Percentiles rank a stretch among this genome's conserved stretches.
Conservation (phyloP, 768 basidiomycete species). For the Sarcomyxa edulis region DNA sequence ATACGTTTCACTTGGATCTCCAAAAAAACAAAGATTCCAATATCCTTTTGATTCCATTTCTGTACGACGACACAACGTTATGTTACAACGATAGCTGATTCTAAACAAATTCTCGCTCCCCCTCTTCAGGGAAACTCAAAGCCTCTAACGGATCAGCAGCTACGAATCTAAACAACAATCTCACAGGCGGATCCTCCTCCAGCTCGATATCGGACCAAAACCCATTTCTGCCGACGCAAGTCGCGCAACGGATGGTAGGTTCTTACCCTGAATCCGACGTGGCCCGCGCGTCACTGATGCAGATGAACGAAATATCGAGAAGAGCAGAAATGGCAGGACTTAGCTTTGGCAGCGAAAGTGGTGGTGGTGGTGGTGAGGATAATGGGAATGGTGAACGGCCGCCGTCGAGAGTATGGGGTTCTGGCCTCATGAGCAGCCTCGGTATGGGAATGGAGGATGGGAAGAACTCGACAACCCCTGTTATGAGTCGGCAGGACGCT, state of each 20-base stretch:
- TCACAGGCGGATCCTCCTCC: conserved; percentile 1
- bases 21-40: no score
- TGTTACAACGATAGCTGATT: no score
- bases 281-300: conserved; percentile 63
- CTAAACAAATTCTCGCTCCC: neutral
- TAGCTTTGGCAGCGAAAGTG: conserved; percentile 13
- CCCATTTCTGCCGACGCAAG: conserved; percentile 54
- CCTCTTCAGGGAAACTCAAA: conserved; percentile 6
- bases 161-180: conserved; percentile 5
- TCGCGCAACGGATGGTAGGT: conserved; percentile 41
- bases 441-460: conserved; percentile 7
- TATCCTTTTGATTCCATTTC: no score
- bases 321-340: conserved; percentile 37
- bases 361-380: conserved; percentile 4
- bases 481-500: conserved; percentile 34
- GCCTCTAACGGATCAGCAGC: conserved; percentile 2
- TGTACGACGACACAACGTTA: no score
- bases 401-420: conserved; percentile 14
- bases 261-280: conserved; percentile 50
- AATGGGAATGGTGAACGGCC: conserved; percentile 6
- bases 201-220: conserved; percentile 21
- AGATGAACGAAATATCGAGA: conserved; percentile 76
- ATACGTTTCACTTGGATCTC: no score
- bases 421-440: conserved; percentile 8
- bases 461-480: conserved; percentile 14